These are phyloP conservation scores for Penicillium manginii DNA, from an alignment of 495 filamentous ascomycete species.

Conservation along the genomic window DNA sequence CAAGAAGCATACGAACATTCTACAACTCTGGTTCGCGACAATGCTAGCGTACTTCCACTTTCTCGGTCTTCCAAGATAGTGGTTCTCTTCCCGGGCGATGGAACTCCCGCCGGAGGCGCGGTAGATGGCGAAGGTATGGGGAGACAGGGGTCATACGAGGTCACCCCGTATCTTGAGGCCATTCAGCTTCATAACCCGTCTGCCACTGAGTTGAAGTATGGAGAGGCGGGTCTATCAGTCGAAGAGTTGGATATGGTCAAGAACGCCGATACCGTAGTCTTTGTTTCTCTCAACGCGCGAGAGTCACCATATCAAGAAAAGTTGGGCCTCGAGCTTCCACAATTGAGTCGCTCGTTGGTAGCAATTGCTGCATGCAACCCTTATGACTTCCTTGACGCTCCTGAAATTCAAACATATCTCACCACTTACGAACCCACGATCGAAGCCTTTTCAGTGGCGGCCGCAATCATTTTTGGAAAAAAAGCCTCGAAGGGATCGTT, in stretches of 20 bases:
- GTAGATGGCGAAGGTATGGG: slow-evolving; percentile 50
- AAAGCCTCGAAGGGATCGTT: slow-evolving; percentile 36
- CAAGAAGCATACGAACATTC: slow-evolving; percentile 44
- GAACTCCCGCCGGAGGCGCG: slow-evolving; percentile 44
- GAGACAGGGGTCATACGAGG: slow-evolving; percentile 37
- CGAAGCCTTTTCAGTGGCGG: slow-evolving; percentile 48
- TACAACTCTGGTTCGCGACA: slow-evolving; percentile 46
- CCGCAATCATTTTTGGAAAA: slow-evolving; percentile 46
- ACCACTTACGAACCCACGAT: slow-evolving; percentile 52
- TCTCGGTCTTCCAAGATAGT: slow-evolving; percentile 36
- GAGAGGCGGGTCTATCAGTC: slow-evolving; percentile 27
- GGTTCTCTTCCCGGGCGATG: slow-evolving; percentile 50
- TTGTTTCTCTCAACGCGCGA: slow-evolving; percentile 48
- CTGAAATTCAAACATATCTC: slow-evolving; percentile 47
- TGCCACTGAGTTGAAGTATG: slow-evolving; percentile 41
- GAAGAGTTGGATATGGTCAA: slow-evolving; percentile 37
- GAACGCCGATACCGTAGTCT: slow-evolving; percentile 45
- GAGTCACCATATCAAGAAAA: slow-evolving; percentile 44
- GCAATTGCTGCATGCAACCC: slow-evolving; percentile 51
- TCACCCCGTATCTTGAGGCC: slow-evolving; percentile 38
- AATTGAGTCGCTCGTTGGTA: slow-evolving; percentile 34
- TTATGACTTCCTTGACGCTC: slow-evolving; percentile 52
- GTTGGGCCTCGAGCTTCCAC: slow-evolving; percentile 39
- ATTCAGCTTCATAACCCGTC: slow-evolving; percentile 28
- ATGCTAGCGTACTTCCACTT: slow-evolving; percentile 37